Base-by-base conservation (phyloP, 139 green algal species). In the Chlamydomonas sp. region DNA sequence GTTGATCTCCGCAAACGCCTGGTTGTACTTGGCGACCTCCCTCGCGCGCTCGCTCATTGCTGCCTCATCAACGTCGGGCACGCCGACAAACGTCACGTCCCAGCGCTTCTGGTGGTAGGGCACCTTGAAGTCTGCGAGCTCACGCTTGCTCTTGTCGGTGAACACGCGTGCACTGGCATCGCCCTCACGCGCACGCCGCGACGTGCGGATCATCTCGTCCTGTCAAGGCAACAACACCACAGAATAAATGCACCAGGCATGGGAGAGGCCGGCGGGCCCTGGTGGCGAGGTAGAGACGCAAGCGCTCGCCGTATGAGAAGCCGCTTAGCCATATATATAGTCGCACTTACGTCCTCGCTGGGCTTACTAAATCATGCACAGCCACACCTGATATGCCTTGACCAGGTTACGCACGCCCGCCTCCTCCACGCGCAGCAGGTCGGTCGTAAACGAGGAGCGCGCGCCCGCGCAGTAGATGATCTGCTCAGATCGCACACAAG, bases 381-480 rank as follows among this genome's bases (percentile, higher is more conserved):
- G n/a, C n/a, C n/a, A n/a, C n/a, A n/a, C 87, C 81, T 85, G 81
- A 57, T 92, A 33, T 1, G 83, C 83, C 54, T 79, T 79, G 36
- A 68, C 76, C 8, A 95, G 66, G 71, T 84, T 88, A 36, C 59
- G 67, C 6, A 91, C 81, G 0, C 90, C 90, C 10, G 73, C 35
- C 29, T 90, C 81, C 22, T 95, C 88, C 35, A 96, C 90, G 0
- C 80, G 71, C 1, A 72, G 30, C 13, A 96, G 75, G 54, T 96
- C 90, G 2, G 72, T 79, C 1, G 82, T 88, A 37, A 93, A 72
- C 2, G 65, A 79, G 22, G 70, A 82, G 28, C 82, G 74, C 16
- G 89, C 85, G 24, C 63, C 76, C 3, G 85, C 84, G 62, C 85
- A 91, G 73, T 80, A 95, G 35, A 96, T 85, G 24, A 95, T 64